Evolutionary conservation across 306 rosid genomes (phyloP).

Genomic region (Coriaria nepalensis): DNA sequence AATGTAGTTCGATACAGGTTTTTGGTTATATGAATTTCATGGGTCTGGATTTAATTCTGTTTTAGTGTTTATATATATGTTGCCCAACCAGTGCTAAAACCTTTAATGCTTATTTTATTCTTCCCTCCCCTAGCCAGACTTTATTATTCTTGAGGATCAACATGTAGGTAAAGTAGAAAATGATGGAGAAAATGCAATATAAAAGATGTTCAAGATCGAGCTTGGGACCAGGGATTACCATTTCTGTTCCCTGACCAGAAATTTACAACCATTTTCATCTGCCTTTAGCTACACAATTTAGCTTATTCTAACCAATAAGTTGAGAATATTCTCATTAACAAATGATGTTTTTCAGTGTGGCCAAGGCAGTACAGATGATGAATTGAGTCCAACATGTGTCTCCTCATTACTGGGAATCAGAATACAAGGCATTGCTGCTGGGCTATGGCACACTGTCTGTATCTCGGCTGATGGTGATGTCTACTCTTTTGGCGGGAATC

Average conservation of each 20-base stretch:
- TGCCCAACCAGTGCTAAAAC: no score
- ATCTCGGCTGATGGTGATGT: conserved; percentile 76
- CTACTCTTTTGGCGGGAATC: conserved; percentile 85
- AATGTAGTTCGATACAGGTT: no score
- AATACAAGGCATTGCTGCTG: conserved; percentile 70
- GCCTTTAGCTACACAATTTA: conserved; percentile 17
- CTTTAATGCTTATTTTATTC: no score
- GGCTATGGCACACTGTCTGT: conserved; percentile 91
- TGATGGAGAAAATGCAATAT: conserved; percentile 50
- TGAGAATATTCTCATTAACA: conserved; percentile 14
- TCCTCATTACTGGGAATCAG: conserved; percentile 71
- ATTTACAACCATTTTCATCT: conserved; percentile 13
- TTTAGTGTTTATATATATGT: no score
- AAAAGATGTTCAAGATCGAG: conserved; percentile 62
- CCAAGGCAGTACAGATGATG: conserved; percentile 87
- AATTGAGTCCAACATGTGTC: conserved; percentile 63
- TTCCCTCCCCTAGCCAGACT: no score
- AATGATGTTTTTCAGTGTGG: conserved; percentile 61
- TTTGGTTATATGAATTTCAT: no score
- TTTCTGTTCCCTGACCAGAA: conserved; percentile 28
- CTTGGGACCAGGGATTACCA: conserved; percentile 40
- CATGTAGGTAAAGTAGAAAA: conserved; percentile 26
- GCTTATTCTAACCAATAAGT: conserved; percentile 16
- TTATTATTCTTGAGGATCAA: no score
- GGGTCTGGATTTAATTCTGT: no score